Conservation (phyloP, 2,329 filamentous ascomycete genomes). For the Botryotinia calthae region DNA sequence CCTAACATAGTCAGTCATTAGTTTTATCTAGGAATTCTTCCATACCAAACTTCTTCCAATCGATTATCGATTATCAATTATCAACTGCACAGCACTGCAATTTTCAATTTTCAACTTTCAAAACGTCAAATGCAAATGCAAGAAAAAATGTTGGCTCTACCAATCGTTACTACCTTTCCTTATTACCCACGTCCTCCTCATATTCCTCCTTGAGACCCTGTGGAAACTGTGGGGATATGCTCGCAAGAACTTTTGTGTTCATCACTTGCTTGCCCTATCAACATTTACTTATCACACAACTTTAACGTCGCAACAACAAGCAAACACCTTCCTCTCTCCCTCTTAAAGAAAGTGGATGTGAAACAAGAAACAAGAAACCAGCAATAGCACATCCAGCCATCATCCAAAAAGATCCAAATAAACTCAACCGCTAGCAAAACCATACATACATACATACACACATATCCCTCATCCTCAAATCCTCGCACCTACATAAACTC, state of each 20-base stretch:
- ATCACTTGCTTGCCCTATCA: rapidly evolving
- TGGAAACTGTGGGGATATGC: rapidly evolving
- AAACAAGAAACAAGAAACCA: background rate
- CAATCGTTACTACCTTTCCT: conserved; percentile 1
- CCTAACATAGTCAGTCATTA: background rate
- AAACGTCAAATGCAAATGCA: background rate
- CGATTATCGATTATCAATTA: background rate
- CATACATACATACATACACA: background rate
- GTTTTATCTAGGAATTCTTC: background rate
- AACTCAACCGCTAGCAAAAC: background rate
- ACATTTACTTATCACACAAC: background rate
- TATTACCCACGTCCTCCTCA: conserved; percentile 13
- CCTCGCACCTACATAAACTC: too few relatives aligned
- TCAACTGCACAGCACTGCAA: too few relatives aligned
- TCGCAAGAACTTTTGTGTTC: rapidly evolving
- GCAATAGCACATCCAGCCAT: background rate
- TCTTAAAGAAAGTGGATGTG: background rate
- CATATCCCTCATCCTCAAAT: background rate
- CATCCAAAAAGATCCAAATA: background rate
- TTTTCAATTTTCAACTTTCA: too few relatives aligned
- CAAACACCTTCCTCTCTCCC: too few relatives aligned
- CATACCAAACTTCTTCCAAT: background rate
- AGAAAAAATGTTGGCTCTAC: background rate
- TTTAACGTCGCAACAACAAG: rapidly evolving
- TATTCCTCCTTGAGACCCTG: background rate